These are phyloP conservation scores for Mimosa bimucronata DNA, from an alignment of 306 rosid species.

Conservation along the genomic window DNA sequence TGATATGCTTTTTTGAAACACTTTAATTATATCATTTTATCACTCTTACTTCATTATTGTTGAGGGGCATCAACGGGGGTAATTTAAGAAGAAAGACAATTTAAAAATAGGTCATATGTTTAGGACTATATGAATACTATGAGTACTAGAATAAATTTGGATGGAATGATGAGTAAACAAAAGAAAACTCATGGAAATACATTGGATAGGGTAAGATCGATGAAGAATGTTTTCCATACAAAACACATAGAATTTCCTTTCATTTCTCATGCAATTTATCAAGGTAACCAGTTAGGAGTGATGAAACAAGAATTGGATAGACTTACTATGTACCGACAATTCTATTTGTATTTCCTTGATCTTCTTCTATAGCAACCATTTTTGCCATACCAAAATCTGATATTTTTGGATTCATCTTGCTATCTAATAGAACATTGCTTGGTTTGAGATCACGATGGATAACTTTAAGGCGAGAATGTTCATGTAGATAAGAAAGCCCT, in stretches of 20 bases:
- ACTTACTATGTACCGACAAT: background rate
- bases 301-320: background rate
- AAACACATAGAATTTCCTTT: background rate
- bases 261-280: background rate
- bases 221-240: background rate
- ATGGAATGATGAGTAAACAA: too few species aligned
- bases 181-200: background rate
- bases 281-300: too few species aligned
- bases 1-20: too few species aligned
- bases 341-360: background rate
- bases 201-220: background rate
- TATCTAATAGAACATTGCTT: background rate
- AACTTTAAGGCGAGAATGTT: background rate
- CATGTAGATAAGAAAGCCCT: background rate
- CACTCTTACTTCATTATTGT: too few species aligned
- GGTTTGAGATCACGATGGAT: background rate
- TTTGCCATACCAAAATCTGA: background rate
- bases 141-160: too few species aligned
- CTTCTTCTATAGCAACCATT: background rate
- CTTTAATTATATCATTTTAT: too few species aligned
- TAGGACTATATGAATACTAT: too few species aligned
- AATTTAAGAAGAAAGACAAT: too few species aligned
- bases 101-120: too few species aligned
- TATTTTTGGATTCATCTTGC: background rate
- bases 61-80: too few species aligned